Evolutionary conservation across 2,329 filamentous ascomycete genomes (phyloP).

Genomic region (Aspergillus pseudoterreus): DNA sequence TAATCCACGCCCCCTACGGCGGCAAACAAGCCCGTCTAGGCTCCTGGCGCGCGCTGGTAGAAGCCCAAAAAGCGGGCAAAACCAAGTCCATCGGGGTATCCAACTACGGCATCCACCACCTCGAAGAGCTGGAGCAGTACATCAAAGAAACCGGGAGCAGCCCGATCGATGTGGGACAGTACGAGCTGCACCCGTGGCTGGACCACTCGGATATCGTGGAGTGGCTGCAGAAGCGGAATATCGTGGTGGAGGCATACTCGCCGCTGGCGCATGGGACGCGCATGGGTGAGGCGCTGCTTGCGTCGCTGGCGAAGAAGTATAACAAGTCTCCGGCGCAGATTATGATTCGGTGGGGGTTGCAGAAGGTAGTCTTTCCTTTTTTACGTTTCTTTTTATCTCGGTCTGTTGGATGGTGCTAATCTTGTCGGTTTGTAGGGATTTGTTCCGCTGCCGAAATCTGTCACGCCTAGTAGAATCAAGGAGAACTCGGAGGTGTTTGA

Average conservation of each 20-base stretch:
- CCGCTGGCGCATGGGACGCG: constrained; percentile 69
- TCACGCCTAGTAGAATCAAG: constrained; percentile 56
- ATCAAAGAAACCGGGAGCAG: constrained; percentile 60
- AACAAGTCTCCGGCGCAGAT: constrained; percentile 68
- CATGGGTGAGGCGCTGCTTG: constrained; percentile 64
- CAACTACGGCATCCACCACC: constrained; percentile 73
- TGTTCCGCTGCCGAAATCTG: constrained; percentile 61
- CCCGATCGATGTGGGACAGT: constrained; percentile 70
- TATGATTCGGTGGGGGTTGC: constrained; percentile 72
- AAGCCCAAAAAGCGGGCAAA: constrained; percentile 69
- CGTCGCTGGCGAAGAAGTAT: constrained; percentile 63
- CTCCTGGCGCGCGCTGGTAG: constrained; percentile 73
- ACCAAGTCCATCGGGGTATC: constrained; percentile 69
- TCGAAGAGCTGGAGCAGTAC: constrained; percentile 58
- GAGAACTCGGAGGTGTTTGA: constrained; percentile 60
- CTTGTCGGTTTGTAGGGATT: constrained; percentile 46
- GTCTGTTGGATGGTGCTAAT: constrained; percentile 1
- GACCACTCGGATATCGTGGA: constrained; percentile 64
- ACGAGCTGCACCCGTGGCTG: constrained; percentile 81
- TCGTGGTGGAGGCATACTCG: constrained; percentile 75
- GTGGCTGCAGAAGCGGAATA: constrained; percentile 62
- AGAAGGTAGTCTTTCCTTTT: constrained; percentile 58
- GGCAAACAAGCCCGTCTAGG: constrained; percentile 64
- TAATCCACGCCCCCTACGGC: constrained; percentile 76
- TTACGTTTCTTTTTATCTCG: constrained; percentile 2